Evolutionary conservation across 2,329 filamentous ascomycete species (phyloP).

Genomic region (Paecilomyces sp.): DNA sequence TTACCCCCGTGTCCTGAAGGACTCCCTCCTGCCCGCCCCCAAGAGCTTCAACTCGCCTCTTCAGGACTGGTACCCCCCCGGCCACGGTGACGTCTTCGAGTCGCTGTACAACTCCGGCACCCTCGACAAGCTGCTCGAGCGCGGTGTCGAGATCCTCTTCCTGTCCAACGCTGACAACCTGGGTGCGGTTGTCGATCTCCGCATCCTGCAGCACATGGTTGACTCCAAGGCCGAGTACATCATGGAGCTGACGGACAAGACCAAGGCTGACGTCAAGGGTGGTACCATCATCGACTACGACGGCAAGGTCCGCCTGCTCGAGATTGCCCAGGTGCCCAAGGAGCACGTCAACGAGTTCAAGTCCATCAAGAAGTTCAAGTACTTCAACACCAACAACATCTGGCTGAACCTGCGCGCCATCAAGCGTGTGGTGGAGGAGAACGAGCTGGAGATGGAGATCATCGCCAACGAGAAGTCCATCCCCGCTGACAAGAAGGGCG

Average conservation of each 20-base stretch:
- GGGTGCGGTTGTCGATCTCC: slow-evolving; percentile 93
- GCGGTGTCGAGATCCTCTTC: slow-evolving; percentile 97
- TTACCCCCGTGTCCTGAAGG: slow-evolving; percentile 96
- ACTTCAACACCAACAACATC: slow-evolving; percentile 99
- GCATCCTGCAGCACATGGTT: slow-evolving; percentile 98
- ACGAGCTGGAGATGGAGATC: slow-evolving; percentile 98
- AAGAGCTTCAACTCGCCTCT: slow-evolving; percentile 83
- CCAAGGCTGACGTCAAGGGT: slow-evolving; percentile 99
- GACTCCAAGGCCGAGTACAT: slow-evolving; percentile 97
- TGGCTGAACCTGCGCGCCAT: slow-evolving; percentile 98
- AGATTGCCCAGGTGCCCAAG: slow-evolving; percentile 99
- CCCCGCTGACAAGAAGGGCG: slow-evolving; percentile 98
- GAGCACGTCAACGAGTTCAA: slow-evolving; percentile 99
- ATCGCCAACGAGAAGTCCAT: slow-evolving; percentile 99
- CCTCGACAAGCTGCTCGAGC: slow-evolving; percentile 89
- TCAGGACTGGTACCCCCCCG: slow-evolving; percentile 96
- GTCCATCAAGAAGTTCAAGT: slow-evolving; percentile 99
- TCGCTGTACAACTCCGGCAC: slow-evolving; percentile 99
- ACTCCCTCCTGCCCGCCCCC: slow-evolving; percentile 91
- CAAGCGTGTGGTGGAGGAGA: slow-evolving; percentile 97
- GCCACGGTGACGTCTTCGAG: slow-evolving; percentile 99
- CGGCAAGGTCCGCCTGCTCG: slow-evolving; percentile 88
- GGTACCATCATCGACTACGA: slow-evolving; percentile 99
- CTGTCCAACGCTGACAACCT: slow-evolving; percentile 98
- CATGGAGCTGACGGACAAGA: slow-evolving; percentile 99